Evolutionary conservation across 306 rosid genomes (phyloP), one percentile per base, ranked within the genome.

Genomic region (Bauhinia variegata): DNA sequence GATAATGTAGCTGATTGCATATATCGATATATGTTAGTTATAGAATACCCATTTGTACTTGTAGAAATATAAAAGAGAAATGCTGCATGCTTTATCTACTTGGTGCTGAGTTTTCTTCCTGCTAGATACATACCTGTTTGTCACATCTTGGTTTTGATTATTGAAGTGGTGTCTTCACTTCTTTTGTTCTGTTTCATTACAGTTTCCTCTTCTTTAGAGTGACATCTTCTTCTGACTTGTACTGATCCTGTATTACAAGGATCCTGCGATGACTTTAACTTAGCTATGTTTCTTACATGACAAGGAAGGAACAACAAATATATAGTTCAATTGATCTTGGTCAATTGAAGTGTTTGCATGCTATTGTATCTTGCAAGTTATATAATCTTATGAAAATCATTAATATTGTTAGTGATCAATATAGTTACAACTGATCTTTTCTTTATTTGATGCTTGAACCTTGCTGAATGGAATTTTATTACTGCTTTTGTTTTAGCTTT

Each of bases 101-200:
- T 39, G 11, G 8, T 41, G 3, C 12, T 49, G 65, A 41, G 28
- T 58, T 8, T 44, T 44, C 65, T n/a, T 52, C 30, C 8, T 19
- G 62, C 51, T 71, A 49, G 10, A 47, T 15, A 1, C 41, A 36
- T 16, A 39, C 53, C 18, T 46, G 9, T 32, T 32, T 11, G 28
- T 38, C 60, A 18, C 31, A 54, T 34, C 14, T 61, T 68, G 48
- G 54, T 62, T 62, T 64, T 77, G 28, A 30, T 23, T 44, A 47
- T 14, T 30, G 43, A 49, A 38, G 2, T 57, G 7, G 3, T 71
- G 38, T 50, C 59, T 77, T 4, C 51, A 57, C 33, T 11, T 51
- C 18, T 11, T 54, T 28, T 28, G 33, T 31, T 47, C 18, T 33
- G 37, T 57, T 57, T 15, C 59, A 46, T 39, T 58, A 42, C 59